phyloP scores from a whole-genome alignment of 352 stramenopile species.

The Phytophthora lateralis region DNA sequence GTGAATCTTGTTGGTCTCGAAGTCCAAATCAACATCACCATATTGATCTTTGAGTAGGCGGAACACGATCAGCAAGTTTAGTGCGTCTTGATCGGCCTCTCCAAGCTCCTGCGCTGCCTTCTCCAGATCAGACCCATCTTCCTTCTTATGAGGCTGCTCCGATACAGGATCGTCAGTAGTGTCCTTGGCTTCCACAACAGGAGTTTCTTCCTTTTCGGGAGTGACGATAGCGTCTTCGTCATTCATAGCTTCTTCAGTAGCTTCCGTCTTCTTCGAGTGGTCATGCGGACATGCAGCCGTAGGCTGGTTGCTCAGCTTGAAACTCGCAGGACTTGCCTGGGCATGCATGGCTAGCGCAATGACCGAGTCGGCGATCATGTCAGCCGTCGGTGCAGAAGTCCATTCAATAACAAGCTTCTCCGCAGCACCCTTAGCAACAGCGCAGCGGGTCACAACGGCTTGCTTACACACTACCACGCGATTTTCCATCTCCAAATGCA shows the following conservation, averaged over 20 bases:
- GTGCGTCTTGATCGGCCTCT: slow-evolving; percentile 73
- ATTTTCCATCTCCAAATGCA: slow-evolving; percentile 56
- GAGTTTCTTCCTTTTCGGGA: slow-evolving; percentile 22
- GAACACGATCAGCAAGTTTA: slow-evolving; percentile 87
- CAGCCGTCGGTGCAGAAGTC: slow-evolving; percentile 92
- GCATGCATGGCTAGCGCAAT: slow-evolving; percentile 96
- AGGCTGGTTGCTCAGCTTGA: slow-evolving; percentile 80
- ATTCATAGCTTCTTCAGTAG: slow-evolving; percentile 7
- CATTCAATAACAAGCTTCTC: slow-evolving; percentile 79
- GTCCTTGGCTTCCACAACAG: slow-evolving; percentile 24
- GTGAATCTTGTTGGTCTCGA: slow-evolving; percentile 90
- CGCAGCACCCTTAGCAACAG: slow-evolving; percentile 31
- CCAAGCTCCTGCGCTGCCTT: slow-evolving; percentile 72
- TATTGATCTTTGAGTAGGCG: slow-evolving; percentile 88
- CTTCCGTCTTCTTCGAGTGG: slow-evolving; percentile 60
- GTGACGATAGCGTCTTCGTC: slow-evolving; percentile 15
- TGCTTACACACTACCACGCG: slow-evolving; percentile 77
- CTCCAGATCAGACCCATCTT: slow-evolving; percentile 40
- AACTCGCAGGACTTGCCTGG: slow-evolving; percentile 79
- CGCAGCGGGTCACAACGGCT: slow-evolving; percentile 67
- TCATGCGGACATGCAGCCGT: slow-evolving; percentile 81
- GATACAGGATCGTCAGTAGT: slow-evolving; percentile 12
- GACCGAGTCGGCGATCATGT: slow-evolving; percentile 97
- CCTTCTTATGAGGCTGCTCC: slow-evolving; percentile 25
- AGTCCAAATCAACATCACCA: slow-evolving; percentile 83